These are phyloP conservation scores for Candida awuae DNA, from an alignment of 805 yeast genomes.

Conservation along the genomic window DNA sequence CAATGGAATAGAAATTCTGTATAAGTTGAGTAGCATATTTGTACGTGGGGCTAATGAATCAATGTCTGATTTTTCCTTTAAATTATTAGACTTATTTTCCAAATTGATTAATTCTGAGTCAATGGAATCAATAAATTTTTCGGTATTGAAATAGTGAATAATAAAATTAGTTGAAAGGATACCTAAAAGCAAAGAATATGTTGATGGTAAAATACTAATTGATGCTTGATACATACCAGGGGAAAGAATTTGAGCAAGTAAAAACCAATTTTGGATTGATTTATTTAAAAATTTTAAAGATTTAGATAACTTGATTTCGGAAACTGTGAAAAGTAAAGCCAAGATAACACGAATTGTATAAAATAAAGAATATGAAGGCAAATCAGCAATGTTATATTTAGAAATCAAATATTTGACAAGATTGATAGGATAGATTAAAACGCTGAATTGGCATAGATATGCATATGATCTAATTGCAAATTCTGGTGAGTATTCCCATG, in stretches of 20 bases:
- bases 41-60: constrained; percentile 13
- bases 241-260: constrained; percentile 51
- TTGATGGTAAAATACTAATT: constrained; percentile 76
- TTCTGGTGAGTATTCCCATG: constrained; percentile 94
- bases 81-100: constrained; percentile 10
- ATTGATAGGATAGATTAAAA: constrained; percentile 21
- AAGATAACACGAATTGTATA: constrained; percentile 43
- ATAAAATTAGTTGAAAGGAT: constrained; percentile 37
- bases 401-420: constrained; percentile 6
- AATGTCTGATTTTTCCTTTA: constrained; percentile 12
- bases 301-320: constrained; percentile 47
- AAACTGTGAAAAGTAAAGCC: constrained; percentile 32
- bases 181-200: constrained; percentile 56
- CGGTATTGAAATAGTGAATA: constrained; percentile 28
- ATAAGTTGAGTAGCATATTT: constrained; percentile 9
- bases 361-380: constrained; percentile 32
- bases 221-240: constrained; percentile 90
- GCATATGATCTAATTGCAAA: constrained; percentile 84
- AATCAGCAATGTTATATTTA: not conserved
- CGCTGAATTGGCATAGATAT: constrained; percentile 47
- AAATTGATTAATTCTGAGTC: constrained; percentile 15
- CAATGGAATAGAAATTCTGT: constrained; percentile 11
- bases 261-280: constrained; percentile 48
- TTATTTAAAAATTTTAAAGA: constrained; percentile 33
- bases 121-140: constrained; percentile 15